A percentile compares a stretch with the other conserved stretches of the same genome.
phyloP scores from a whole-genome alignment of 1,284 basidiomycete genomes.

The Cryptococcus neoformans region DNA sequence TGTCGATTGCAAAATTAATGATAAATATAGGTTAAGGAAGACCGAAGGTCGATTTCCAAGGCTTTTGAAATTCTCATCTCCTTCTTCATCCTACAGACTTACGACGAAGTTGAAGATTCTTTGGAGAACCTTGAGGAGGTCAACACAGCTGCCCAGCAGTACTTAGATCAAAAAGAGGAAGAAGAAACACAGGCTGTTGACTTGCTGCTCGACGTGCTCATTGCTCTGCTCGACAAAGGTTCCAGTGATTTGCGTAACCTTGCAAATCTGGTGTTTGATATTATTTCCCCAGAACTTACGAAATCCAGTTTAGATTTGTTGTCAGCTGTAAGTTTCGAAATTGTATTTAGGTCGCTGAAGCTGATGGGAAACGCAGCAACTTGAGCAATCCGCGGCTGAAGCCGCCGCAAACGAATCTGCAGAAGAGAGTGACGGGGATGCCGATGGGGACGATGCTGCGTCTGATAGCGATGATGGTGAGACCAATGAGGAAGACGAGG shows the following conservation, averaged over 20 bases:
- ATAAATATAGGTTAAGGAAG: constrained; percentile 33
- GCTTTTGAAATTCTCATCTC: constrained; percentile 69
- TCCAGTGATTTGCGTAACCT: constrained; percentile 77
- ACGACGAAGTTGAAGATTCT: constrained; percentile 61
- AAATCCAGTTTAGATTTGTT: constrained; percentile 78
- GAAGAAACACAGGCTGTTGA: constrained; percentile 64
- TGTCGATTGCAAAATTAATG: neutral
- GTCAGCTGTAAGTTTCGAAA: constrained; percentile 61
- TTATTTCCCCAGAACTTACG: constrained; percentile 67
- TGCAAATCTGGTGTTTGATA: constrained; percentile 76
- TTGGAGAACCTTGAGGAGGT: constrained; percentile 58
- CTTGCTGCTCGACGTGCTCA: constrained; percentile 78
- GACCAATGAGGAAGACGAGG: constrained; percentile 53
- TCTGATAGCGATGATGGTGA: constrained; percentile 54
- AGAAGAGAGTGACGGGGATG: constrained; percentile 39
- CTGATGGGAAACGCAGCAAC: constrained; percentile 59
- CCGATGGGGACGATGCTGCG: constrained; percentile 32
- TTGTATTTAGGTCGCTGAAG: constrained; percentile 6
- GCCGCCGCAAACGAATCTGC: constrained; percentile 47
- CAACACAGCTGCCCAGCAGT: constrained; percentile 23
- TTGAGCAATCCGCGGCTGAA: constrained; percentile 56
- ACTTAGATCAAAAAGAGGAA: constrained; percentile 28
- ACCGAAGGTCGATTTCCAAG: constrained; percentile 54
- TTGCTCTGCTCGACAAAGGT: constrained; percentile 82
- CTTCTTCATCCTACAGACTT: constrained; percentile 66